Conservation (phyloP, 1,139 yeast genomes). For the Hemisphaericaspora lyxosophila region DNA sequence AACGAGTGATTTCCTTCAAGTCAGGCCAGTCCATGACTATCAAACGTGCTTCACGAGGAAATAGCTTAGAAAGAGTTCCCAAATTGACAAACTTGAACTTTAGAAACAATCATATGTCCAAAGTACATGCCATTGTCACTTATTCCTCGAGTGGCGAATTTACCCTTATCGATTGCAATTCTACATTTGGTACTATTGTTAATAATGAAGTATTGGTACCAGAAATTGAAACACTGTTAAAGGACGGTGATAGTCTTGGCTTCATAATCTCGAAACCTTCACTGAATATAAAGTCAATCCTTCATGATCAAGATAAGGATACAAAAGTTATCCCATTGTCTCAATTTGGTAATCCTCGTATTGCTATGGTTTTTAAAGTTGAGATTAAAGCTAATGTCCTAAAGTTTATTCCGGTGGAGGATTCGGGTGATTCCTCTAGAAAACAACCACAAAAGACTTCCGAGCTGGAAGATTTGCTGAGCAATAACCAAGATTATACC, state of each 20-base stretch:
- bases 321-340: constrained; percentile 19
- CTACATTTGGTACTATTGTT: constrained; percentile 44
- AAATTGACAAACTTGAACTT: constrained; percentile 28
- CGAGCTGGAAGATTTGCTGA: neutral
- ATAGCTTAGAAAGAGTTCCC: constrained; percentile 22
- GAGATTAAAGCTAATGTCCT: constrained; percentile 9
- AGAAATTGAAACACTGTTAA: constrained; percentile 18
- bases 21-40: constrained; percentile 19
- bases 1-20: constrained; percentile 19
- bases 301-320: constrained; percentile 7
- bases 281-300: constrained; percentile 18
- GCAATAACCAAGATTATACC: neutral
- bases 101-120: constrained; percentile 35
- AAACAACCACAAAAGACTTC: no score
- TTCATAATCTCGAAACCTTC: constrained; percentile 34
- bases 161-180: constrained; percentile 28
- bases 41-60: constrained; percentile 27
- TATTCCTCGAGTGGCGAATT: constrained; percentile 18
- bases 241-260: constrained; percentile 29
- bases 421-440: no score
- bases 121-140: constrained; percentile 26
- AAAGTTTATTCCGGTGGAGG: constrained; percentile 11
- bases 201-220: constrained; percentile 25
- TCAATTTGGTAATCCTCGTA: constrained; percentile 24
- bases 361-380: constrained; percentile 26